Base-by-base conservation (phyloP, 2,329 filamentous ascomycete genomes). In the Scedosporium apiospermum region DNA sequence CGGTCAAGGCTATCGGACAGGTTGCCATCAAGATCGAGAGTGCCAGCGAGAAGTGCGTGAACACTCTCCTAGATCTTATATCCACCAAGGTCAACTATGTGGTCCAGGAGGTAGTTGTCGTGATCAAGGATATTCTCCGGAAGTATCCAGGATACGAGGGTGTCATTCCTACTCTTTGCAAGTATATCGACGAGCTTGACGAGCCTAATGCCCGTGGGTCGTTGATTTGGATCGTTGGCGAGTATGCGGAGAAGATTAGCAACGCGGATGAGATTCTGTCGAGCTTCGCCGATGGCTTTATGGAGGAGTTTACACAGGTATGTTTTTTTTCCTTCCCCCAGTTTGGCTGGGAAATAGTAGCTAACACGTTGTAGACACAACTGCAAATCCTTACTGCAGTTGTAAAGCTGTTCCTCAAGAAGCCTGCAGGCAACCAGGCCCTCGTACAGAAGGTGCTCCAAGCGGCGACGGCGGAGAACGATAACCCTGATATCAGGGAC, bases 61-160 rank as follows among this genome's bases (percentile, higher is more conserved):
- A 96, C 69, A 90, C 93, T 0, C 80, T 99, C 38, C 82, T 98
- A 66, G 95, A 99, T 70, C 80, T 99, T 57, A 97, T 99, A 72
- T 90, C 93, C 66, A 96, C 92, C 64, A 98, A 98, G 77, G 93
- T 98, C 75, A 97, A 97, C 78, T 99, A 99, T 71, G 95, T 99
- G 59, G 95, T 99, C 10, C 95, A 99, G 75, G 95, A 99, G 76
- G 93, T 95, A 0, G 88, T 98, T 65, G 91, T 99, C n/a, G 95
- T 99, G 58, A 96, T 98, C 79, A 98, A 96, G 78, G 95, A 99
- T 68, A 98, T 99, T 65, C 89, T 99, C 77, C 85, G 95, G 67
- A 96, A 96, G 75, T 99, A 99, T 69, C 93, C 93, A 7, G 95
- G 95, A 21, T 99, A 97, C 70, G 95, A 99, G 76, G 95, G 93